Conservation (phyloP, 2,329 filamentous ascomycete genomes). For the Gaeumannomyces sp. region DNA sequence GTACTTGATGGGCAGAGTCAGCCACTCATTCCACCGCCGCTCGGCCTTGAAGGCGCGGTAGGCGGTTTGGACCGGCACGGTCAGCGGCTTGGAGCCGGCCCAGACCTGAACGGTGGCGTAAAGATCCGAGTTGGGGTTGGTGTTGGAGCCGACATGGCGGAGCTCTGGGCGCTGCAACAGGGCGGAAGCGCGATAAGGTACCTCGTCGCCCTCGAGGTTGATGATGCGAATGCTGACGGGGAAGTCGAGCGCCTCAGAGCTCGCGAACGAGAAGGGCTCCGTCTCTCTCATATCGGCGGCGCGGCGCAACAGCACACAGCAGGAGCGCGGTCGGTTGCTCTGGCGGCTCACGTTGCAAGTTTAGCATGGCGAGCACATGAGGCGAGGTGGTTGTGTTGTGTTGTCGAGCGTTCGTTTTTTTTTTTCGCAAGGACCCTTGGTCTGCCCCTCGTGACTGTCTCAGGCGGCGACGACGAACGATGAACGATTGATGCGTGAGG, state of each 20-base stretch:
- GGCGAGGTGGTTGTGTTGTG: neutral
- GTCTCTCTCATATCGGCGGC: slow-evolving; percentile 38
- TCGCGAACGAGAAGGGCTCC: slow-evolving; percentile 95
- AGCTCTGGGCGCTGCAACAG: slow-evolving; percentile 74
- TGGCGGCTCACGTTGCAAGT: neutral
- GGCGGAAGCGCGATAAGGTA: slow-evolving; percentile 67
- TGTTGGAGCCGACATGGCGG: slow-evolving; percentile 78
- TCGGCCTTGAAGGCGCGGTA: slow-evolving; percentile 85
- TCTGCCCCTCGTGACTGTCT: neutral
- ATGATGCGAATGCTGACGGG: slow-evolving; percentile 64
- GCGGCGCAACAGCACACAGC: neutral
- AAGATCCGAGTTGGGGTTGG: slow-evolving; percentile 74
- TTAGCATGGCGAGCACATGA: neutral
- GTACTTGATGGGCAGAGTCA: slow-evolving; percentile 79
- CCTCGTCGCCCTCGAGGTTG: slow-evolving; percentile 72
- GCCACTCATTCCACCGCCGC: slow-evolving; percentile 89
- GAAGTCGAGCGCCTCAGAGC: slow-evolving; percentile 75
- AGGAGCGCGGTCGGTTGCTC: neutral
- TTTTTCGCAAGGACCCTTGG: neutral
- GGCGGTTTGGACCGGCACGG: slow-evolving; percentile 83
- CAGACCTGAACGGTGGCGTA: slow-evolving; percentile 91
- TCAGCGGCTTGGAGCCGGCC: slow-evolving; percentile 91
- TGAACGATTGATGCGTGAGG: neutral
- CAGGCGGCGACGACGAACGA: neutral
- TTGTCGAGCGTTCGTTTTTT: neutral